Conservation (phyloP, 2,329 filamentous ascomycete species). For the Beauveria australis region DNA sequence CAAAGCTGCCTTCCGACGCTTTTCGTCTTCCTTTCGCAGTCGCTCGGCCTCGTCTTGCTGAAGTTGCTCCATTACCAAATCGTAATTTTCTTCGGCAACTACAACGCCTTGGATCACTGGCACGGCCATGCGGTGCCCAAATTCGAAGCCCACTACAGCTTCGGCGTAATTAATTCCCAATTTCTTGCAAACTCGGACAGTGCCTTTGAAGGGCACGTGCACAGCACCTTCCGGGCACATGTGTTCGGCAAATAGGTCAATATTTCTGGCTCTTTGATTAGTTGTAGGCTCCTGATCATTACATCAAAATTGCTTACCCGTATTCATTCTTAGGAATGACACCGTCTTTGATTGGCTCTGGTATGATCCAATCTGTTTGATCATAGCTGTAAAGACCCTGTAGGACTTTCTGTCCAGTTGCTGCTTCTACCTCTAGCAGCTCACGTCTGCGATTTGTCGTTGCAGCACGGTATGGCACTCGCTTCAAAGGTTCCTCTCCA, state of each 20-base stretch:
- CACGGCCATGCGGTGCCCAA: conserved; percentile 87
- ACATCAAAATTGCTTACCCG: conserved; percentile 38
- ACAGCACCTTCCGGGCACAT: conserved; percentile 83
- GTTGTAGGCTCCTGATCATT: neutral
- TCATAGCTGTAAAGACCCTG: conserved; percentile 78
- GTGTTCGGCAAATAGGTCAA: conserved; percentile 86
- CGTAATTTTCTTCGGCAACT: conserved; percentile 71
- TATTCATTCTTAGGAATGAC: conserved; percentile 90
- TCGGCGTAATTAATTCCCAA: conserved; percentile 85
- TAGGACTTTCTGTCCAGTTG: conserved; percentile 72
- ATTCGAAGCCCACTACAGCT: conserved; percentile 93
- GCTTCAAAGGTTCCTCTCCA: conserved; percentile 71
- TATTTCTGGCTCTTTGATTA: conserved; percentile 49
- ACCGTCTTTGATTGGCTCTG: conserved; percentile 74
- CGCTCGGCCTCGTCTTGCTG: conserved; percentile 68
- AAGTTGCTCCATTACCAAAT: conserved; percentile 68
- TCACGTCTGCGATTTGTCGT: conserved; percentile 82
- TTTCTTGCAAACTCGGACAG: conserved; percentile 71
- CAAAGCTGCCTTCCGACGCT: conserved; percentile 65
- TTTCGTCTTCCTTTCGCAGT: conserved; percentile 71
- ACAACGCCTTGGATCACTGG: conserved; percentile 88
- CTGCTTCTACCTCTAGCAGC: conserved; percentile 74
- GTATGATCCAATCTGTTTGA: conserved; percentile 95
- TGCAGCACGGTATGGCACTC: conserved; percentile 82
- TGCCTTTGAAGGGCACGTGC: conserved; percentile 73